Evolutionary conservation across 2,329 filamentous ascomycete genomes (phyloP), one percentile per base, ranked within the genome.

Genomic region (Albophoma yamanashiensis): DNA sequence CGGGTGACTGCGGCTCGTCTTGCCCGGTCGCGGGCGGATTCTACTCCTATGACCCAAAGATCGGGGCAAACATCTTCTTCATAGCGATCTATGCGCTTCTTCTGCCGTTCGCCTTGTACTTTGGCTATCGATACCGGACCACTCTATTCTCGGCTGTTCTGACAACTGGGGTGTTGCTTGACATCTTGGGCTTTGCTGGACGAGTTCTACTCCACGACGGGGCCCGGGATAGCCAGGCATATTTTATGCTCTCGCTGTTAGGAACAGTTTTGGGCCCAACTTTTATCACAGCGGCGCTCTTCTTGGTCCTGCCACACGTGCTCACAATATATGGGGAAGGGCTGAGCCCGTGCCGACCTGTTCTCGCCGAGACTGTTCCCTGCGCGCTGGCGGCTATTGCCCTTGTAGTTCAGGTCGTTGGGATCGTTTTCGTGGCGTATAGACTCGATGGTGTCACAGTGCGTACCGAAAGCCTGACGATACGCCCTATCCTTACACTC

Each of bases 211-310:
- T 81, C 15, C 70, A 71, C 50, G 67, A 64, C 9, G 36, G 36
- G 2, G 64, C 71, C 36, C 65, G 67, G 11, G 68, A 69, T 45
- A 73, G 67, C 61, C 69, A 70, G 56, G 66, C 67, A 3, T 74
- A 69, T 60, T 80, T 81, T 62, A 68, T 74, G 14, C 63, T 82
- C 5, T 80, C 72, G 60, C 66, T 82, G 39, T 63, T 79, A 15
- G 79, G 80, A 22, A 80, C 78, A 1, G 68, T 77, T 25, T 66
- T 79, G 42, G 80, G 79, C 1, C 77, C 80, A 20, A 76, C 75
- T 2, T 69, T 80, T 45, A 73, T 81, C 62, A 74, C 73, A 14
- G 70, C 72, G 14, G 75, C 78, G 34, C 68, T 80, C 36, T 80
- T 78, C 58, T 67, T 75, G 27, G 65, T 78, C 9, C 67, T 82